Percentiles rank a stretch among this genome's conserved stretches.
These are phyloP conservation scores for Stagonosporopsis tanaceti DNA, from an alignment of 2,329 filamentous ascomycete species.

Conservation along the genomic window DNA sequence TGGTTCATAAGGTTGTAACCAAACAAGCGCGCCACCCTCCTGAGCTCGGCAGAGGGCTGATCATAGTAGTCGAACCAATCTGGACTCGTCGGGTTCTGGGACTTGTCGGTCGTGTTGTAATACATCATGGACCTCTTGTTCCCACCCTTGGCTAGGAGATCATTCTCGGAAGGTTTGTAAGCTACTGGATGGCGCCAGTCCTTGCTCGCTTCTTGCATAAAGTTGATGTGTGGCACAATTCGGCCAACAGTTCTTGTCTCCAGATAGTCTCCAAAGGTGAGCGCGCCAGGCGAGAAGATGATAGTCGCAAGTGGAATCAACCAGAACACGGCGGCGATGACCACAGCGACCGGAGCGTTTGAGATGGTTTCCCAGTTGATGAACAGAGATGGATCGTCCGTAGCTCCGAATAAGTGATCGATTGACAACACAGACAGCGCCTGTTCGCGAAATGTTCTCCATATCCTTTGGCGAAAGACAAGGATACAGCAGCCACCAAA, in stretches of 20 bases:
- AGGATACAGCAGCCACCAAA: slow-evolving; percentile 44
- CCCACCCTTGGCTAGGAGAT: slow-evolving; percentile 30
- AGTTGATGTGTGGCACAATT: slow-evolving; percentile 39
- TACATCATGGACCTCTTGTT: slow-evolving; percentile 42
- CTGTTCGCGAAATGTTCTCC: slow-evolving; percentile 44
- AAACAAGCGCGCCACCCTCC: slow-evolving; percentile 40
- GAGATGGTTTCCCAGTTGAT: slow-evolving; percentile 43
- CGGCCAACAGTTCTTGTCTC: slow-evolving; percentile 26
- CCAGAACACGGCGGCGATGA: slow-evolving; percentile 45
- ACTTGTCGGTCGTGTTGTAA: slow-evolving; percentile 46
- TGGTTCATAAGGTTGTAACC: slow-evolving; percentile 41
- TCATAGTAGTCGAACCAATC: slow-evolving; percentile 50
- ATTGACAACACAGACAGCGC: slow-evolving; percentile 46
- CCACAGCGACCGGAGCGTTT: slow-evolving; percentile 36
- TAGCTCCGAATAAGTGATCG: slow-evolving; percentile 46
- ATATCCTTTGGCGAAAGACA: slow-evolving; percentile 47
- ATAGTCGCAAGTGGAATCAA: slow-evolving; percentile 49
- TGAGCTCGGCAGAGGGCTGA: slow-evolving; percentile 41
- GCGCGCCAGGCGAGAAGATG: slow-evolving; percentile 48
- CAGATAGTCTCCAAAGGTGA: slow-evolving; percentile 47
- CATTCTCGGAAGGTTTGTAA: slow-evolving; percentile 9
- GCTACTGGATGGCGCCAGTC: slow-evolving; percentile 39
- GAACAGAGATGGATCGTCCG: slow-evolving; percentile 46
- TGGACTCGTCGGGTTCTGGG: not conserved
- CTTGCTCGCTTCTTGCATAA: slow-evolving; percentile 41